These are phyloP conservation scores for Carpinus fangiana DNA, from an alignment of 306 rosid genomes.

Conservation along the genomic window DNA sequence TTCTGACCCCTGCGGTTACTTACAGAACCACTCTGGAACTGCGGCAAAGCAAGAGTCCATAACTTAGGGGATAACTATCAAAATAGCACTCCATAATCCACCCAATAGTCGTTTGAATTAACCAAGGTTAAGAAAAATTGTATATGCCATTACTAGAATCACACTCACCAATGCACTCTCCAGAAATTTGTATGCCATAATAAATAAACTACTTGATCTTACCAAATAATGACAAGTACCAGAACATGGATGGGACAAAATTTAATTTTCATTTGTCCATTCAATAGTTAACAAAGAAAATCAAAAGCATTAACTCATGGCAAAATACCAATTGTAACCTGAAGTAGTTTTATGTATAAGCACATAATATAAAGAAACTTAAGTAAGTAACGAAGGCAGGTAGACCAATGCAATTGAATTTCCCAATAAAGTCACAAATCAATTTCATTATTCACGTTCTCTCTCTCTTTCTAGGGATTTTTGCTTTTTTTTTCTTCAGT, in stretches of 20 bases:
- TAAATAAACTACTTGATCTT: background rate
- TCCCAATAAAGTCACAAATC: too few species aligned
- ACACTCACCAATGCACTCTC: background rate
- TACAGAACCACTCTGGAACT: conserved; percentile 61
- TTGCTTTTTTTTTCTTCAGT: too few species aligned
- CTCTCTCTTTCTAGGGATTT: too few species aligned
- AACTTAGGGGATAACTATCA: conserved; percentile 12
- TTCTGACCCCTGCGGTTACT: conserved; percentile 80
- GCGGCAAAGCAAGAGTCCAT: conserved; percentile 36
- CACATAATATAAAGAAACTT: too few species aligned
- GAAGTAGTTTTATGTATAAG: too few species aligned
- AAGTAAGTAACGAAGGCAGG: too few species aligned
- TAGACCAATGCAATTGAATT: too few species aligned
- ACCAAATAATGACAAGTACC: background rate
- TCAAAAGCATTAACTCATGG: background rate
- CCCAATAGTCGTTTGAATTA: background rate
- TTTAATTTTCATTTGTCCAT: background rate
- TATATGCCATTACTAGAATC: background rate
- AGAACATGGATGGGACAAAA: background rate
- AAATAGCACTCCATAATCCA: background rate
- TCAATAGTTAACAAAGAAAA: background rate
- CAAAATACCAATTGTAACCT: background rate
- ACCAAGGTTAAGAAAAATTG: background rate
- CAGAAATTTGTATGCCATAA: background rate
- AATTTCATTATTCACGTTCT: too few species aligned